Percentiles rank a stretch among this genome's conserved stretches.
Conservation (phyloP, 2,329 filamentous ascomycete genomes). For the Byssothecium circinans region DNA sequence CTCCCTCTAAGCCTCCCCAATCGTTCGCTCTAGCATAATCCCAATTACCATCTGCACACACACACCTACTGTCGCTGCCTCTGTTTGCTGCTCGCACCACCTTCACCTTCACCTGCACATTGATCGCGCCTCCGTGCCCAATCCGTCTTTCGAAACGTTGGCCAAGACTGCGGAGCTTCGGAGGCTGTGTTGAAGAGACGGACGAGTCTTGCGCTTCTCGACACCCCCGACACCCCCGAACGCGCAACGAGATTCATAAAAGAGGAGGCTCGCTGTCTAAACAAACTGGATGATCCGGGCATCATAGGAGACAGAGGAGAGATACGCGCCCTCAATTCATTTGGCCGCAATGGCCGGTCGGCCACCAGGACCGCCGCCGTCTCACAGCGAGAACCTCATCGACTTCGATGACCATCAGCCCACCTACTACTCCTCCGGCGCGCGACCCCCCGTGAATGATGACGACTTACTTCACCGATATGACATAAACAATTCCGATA, state of each 20-base stretch:
- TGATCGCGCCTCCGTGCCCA: background rate
- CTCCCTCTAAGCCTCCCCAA: constrained; percentile 1
- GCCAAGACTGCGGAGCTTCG: constrained; percentile 16
- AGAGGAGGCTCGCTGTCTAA: constrained; percentile 3
- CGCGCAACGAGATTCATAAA: background rate
- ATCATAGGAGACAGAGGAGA: constrained; percentile 26
- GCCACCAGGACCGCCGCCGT: constrained; percentile 55
- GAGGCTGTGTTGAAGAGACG: constrained; percentile 15
- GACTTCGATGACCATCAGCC: constrained; percentile 73
- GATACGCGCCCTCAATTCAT: constrained; percentile 18
- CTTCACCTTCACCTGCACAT: background rate
- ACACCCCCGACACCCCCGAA: constrained; percentile 6
- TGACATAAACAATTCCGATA: constrained; percentile 67
- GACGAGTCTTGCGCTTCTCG: constrained; percentile 6
- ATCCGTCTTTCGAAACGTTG: constrained; percentile 12
- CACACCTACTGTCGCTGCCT: background rate
- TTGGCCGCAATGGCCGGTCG: constrained; percentile 54
- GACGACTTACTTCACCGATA: constrained; percentile 77
- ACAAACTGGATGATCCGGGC: constrained; percentile 27
- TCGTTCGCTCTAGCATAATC: background rate
- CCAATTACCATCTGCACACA: background rate
- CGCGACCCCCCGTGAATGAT: constrained; percentile 77
- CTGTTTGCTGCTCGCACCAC: background rate
- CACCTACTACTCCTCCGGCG: constrained; percentile 71
- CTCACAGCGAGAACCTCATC: constrained; percentile 62